Evolutionary conservation across 2,329 filamentous ascomycete species (phyloP).

Genomic region (Paracamarosporium sp.): DNA sequence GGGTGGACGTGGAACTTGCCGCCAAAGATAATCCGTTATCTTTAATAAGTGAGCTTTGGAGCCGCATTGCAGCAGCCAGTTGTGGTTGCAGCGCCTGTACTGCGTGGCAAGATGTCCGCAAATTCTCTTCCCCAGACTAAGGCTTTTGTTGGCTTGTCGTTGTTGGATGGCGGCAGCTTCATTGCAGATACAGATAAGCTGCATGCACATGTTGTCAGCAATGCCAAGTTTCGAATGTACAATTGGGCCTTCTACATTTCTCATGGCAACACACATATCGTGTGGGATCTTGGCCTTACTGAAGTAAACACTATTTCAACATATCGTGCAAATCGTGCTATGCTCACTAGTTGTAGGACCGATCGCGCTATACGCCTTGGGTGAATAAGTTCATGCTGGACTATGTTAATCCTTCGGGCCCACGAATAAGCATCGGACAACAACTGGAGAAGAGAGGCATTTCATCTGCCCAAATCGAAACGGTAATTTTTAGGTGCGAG

Average conservation of each 20-base stretch:
- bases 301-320: conserved; percentile 27
- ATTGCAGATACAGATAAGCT: conserved; percentile 33
- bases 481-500: conserved; percentile 38
- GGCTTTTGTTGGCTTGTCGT: conserved; percentile 29
- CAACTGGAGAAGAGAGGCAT: conserved; percentile 34
- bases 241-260: conserved; percentile 43
- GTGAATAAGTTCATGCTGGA: conserved; percentile 40
- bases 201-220: conserved; percentile 33
- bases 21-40: background rate
- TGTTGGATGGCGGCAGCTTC: conserved; percentile 44
- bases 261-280: conserved; percentile 30
- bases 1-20: background rate
- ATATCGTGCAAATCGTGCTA: background rate
- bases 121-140: conserved; percentile 21
- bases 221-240: conserved; percentile 41
- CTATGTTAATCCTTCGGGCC: conserved; percentile 34
- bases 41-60: background rate
- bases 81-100: background rate
- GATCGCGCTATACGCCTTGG: conserved; percentile 40
- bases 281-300: conserved; percentile 42
- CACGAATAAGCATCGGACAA: conserved; percentile 31
- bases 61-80: background rate
- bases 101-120: background rate
- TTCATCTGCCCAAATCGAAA: conserved; percentile 26
- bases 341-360: conserved; percentile 26